Percentiles rank a stretch among this genome's conserved stretches.
Evolutionary conservation across 1,284 basidiomycete species (phyloP).

Genomic region (Agaricales sp.): DNA sequence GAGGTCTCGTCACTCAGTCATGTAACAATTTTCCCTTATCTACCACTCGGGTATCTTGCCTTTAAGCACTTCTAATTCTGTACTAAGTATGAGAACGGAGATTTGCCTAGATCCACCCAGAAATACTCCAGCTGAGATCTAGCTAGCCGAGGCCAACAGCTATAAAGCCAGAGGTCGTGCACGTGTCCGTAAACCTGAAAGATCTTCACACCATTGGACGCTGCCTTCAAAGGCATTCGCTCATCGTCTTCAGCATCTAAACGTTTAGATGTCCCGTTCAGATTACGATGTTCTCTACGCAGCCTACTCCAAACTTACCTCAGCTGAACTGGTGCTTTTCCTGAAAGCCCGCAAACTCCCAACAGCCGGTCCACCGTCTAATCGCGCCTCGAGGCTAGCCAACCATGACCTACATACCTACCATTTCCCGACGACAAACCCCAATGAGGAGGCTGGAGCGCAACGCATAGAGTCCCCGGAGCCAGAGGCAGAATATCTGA

Average conservation of each 20-base stretch:
- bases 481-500: conserved; percentile 14
- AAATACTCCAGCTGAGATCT: no score
- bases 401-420: conserved; percentile 66
- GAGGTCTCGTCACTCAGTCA: no score
- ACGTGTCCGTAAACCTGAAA: no score
- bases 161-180: no score
- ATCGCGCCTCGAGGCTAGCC: conserved; percentile 57
- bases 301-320: conserved; percentile 60
- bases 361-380: conserved; percentile 32
- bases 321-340: conserved; percentile 62
- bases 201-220: no score
- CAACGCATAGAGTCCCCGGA: conserved; percentile 9
- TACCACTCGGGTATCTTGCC: no score
- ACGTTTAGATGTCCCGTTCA: background rate
- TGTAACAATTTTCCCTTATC: no score
- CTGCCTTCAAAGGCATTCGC: no score
- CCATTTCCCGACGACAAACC: conserved; percentile 32
- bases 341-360: conserved; percentile 59
- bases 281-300: conserved; percentile 34
- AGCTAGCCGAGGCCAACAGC: no score
- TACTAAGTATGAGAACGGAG: no score
- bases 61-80: no score
- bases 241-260: background rate
- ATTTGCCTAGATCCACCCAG: no score
- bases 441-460: conserved; percentile 14